A percentile compares a stretch with the other conserved stretches of the same genome.
Conservation (phyloP, 2,329 filamentous ascomycete genomes). For the Alternaria arborescens region DNA sequence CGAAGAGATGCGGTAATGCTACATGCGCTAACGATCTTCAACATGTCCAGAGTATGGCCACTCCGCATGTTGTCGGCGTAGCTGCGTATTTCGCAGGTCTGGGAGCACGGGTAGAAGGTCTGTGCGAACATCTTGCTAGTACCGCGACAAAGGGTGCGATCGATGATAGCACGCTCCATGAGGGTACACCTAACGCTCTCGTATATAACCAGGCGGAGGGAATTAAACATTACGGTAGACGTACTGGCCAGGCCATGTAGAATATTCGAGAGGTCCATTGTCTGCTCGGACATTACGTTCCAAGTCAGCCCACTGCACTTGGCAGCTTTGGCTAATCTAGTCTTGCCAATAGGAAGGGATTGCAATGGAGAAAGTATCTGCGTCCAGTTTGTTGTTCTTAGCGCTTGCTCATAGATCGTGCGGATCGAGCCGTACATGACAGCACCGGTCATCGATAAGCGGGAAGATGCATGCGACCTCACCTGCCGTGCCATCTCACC, state of each 20-base stretch:
- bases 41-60: constrained; percentile 63
- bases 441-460: neutral
- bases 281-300: neutral
- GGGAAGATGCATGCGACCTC: constrained; percentile 1
- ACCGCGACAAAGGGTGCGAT: constrained; percentile 51
- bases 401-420: neutral
- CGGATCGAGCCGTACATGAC: constrained; percentile 2
- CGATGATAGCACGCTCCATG: constrained; percentile 46
- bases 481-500: constrained; percentile 9
- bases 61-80: constrained; percentile 73
- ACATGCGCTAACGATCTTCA: neutral
- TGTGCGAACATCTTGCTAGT: constrained; percentile 58
- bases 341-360: neutral
- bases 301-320: neutral
- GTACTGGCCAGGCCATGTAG: neutral
- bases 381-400: neutral
- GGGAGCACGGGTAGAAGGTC: constrained; percentile 46
- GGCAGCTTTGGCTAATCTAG: neutral
- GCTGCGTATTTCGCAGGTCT: constrained; percentile 71
- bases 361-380: neutral
- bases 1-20: neutral
- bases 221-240: neutral
- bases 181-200: constrained; percentile 58
- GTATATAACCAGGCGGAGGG: constrained; percentile 59
- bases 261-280: neutral